These are phyloP conservation scores for Myriosclerotinia duriaeana DNA, from an alignment of 2,329 filamentous ascomycete species.

Conservation along the genomic window DNA sequence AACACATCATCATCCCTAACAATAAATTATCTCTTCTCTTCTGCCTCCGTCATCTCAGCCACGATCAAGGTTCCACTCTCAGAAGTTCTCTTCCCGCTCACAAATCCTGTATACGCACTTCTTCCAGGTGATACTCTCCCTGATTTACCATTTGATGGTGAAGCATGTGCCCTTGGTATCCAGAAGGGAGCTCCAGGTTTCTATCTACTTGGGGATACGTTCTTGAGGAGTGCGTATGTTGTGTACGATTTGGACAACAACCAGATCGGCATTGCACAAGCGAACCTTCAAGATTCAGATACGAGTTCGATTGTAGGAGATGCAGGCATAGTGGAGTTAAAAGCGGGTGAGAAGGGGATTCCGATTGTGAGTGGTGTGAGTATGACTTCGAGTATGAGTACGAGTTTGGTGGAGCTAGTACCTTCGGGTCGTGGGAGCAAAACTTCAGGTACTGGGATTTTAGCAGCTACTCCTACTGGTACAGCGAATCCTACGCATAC, in stretches of 20 bases:
- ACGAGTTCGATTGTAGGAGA: neutral
- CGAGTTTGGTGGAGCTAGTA: conserved; percentile 2
- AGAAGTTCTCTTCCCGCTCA: conserved; percentile 46
- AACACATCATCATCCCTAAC: conserved; percentile 40
- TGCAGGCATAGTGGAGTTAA: conserved; percentile 30
- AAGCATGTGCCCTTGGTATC: conserved; percentile 55
- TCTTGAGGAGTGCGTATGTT: conserved; percentile 54
- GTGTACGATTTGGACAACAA: conserved; percentile 54
- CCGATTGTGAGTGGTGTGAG: conserved; percentile 24
- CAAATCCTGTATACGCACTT: conserved; percentile 21
- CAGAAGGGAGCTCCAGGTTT: conserved; percentile 31
- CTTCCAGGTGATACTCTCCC: conserved; percentile 20
- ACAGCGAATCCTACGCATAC: neutral
- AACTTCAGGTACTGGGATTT: neutral
- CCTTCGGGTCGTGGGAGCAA: neutral
- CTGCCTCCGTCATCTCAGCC: conserved; percentile 43
- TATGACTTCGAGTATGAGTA: conserved; percentile 17
- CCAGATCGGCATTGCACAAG: conserved; percentile 50
- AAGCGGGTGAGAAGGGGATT: conserved; percentile 27
- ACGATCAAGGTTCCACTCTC: conserved; percentile 46
- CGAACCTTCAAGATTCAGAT: conserved; percentile 44
- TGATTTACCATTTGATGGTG: conserved; percentile 35
- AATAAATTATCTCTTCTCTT: conserved; percentile 51
- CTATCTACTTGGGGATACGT: conserved; percentile 50
- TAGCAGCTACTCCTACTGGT: neutral